Evolutionary conservation across 2,329 filamentous ascomycete genomes (phyloP).

Genomic region (Dactylonectria macrodidyma): DNA sequence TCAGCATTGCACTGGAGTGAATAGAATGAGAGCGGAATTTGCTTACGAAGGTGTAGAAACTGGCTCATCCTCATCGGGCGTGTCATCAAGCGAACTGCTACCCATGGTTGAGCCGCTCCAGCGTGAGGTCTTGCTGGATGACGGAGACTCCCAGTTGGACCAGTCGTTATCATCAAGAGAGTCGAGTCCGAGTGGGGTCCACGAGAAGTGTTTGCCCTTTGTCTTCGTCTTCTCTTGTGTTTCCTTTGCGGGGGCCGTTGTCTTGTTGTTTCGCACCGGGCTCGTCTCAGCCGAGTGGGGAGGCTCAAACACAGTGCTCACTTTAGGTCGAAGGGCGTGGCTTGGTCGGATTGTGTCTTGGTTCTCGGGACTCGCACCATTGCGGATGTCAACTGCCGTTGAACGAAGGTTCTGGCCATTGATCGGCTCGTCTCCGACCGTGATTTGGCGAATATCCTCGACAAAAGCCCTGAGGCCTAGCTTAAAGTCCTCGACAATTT

Average conservation of each 20-base stretch:
- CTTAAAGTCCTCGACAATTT: conserved; percentile 90
- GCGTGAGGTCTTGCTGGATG: conserved; percentile 66
- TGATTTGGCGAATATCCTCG: conserved; percentile 94
- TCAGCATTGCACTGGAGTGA: conserved; percentile 26
- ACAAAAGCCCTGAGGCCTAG: conserved; percentile 94
- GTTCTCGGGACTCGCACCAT: conserved; percentile 47
- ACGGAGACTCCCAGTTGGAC: conserved; percentile 75
- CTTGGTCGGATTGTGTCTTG: conserved; percentile 65
- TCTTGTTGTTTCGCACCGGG: conserved; percentile 52
- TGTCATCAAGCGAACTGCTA: conserved; percentile 58
- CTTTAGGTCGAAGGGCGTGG: conserved; percentile 57
- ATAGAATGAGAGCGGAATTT: conserved; percentile 23
- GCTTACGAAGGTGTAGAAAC: conserved; percentile 65
- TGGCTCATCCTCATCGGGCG: conserved; percentile 65
- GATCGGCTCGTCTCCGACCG: conserved; percentile 92
- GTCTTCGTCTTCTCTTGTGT: conserved; percentile 57
- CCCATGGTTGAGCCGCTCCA: conserved; percentile 76
- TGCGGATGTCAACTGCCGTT: conserved; percentile 39
- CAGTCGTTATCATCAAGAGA: conserved; percentile 74
- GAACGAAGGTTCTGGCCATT: conserved; percentile 60
- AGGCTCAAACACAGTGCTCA: conserved; percentile 60
- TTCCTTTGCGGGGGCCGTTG: conserved; percentile 45
- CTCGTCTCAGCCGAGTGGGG: conserved; percentile 50
- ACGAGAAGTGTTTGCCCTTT: conserved; percentile 70
- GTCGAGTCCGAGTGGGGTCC: conserved; percentile 71